These are phyloP conservation scores for Ceratopteris richardii DNA, from an alignment of 75 land plant species.

Conservation along the genomic window DNA sequence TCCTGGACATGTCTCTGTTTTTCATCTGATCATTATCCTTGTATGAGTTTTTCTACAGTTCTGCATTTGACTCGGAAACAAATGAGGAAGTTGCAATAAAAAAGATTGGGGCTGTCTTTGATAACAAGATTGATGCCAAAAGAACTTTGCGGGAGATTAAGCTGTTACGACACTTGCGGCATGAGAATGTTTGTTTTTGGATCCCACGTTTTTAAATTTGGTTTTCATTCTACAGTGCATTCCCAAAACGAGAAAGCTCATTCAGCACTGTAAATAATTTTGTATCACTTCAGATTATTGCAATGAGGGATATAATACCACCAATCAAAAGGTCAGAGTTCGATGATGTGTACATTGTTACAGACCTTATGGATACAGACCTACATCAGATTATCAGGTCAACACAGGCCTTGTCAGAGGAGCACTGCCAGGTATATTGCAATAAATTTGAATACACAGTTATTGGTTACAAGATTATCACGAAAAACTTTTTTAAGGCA, in stretches of 20 bases:
- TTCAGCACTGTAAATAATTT: no score
- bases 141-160: conserved; percentile 58
- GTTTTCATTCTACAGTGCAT: no score
- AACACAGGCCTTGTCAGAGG: conserved; percentile 48
- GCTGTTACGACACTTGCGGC: conserved; percentile 63
- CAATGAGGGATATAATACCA: conserved; percentile 59
- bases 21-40: no score
- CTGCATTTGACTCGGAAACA: conserved; percentile 51
- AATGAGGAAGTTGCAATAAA: conserved; percentile 56
- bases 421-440: conserved; percentile 50
- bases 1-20: no score
- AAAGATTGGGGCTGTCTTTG: conserved; percentile 56
- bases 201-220: no score
- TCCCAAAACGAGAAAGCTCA: no score
- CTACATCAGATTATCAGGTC: conserved; percentile 60
- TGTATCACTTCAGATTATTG: conserved; percentile 47
- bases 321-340: conserved; percentile 40
- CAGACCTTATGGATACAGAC: conserved; percentile 55
- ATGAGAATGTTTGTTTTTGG: conserved; percentile 50
- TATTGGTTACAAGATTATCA: no score
- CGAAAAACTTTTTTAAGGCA: background rate
- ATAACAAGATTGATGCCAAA: conserved; percentile 54
- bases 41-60: no score
- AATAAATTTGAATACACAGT: no score
- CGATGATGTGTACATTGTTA: conserved; percentile 53